Base-by-base conservation (phyloP, 192 early-diverging fungal species). In the Podila epicladia region DNA sequence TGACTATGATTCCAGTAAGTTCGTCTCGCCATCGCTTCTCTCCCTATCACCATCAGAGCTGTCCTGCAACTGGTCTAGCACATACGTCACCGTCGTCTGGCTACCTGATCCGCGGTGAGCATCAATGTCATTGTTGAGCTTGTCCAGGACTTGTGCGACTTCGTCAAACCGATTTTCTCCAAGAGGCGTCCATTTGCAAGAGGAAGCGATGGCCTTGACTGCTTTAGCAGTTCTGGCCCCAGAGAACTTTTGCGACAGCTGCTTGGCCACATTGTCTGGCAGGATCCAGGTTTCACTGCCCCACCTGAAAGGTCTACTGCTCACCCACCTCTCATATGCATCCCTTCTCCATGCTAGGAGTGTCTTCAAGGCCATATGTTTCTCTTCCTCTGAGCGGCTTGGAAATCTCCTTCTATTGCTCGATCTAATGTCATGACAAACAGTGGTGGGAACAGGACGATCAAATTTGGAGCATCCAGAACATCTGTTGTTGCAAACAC, bases 71-170 rank as follows among this genome's bases (percentile, higher is more conserved):
- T 67, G 65, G 65, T 20, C 31, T 65, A 31, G 64, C 49, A n/a
- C 33, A 13, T 33, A 35, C 33, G 51, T 8, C 28, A 53, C 33
- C 31, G 13, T 57, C 33, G 33, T 67, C 65, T 67, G 51, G 28
- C 33, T 67, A n/a, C 17, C 33, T 58, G 65, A 35, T 67, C 19
- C 53, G 19, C 51, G 33, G 31, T 35, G 7, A 57, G 65, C 58
- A 60, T 59, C 67, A 37, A 69, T 59, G 22, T 69, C 67, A 3
- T 69, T 59, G 58, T 69, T 69, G 67, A 69, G 33, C 32, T 69
- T 58, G 37, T 4, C 37, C 2, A 69, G 67, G 22, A 69, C 24
- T 8, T 60, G 20, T 11, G 58, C 58, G 55, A 69, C 24, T 57
- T 59, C 38, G 26, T 1, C 37, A 5, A 41, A 69, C 26, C 3